Conservation (phyloP, 1,139 yeast genomes). For the Pichia sp. region DNA sequence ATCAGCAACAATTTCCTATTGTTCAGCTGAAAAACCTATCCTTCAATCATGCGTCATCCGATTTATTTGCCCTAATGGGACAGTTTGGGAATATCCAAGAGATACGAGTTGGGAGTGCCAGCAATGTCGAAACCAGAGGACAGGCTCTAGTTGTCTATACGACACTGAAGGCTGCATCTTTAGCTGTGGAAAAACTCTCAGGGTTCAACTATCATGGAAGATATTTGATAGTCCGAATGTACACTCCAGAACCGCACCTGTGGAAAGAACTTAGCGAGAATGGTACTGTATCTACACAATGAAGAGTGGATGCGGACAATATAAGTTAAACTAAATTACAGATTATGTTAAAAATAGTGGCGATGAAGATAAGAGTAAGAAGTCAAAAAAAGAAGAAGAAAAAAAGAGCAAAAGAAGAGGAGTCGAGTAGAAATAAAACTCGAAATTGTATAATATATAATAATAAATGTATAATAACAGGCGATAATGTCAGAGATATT, state of each 20-base stretch:
- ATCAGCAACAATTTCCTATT: constrained; percentile 42
- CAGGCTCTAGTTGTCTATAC: constrained; percentile 57
- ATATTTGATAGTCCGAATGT: constrained; percentile 50
- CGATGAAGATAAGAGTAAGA: background rate
- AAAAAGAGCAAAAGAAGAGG: background rate
- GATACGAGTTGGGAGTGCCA: constrained; percentile 46
- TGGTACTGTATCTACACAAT: background rate
- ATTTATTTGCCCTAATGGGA: constrained; percentile 52
- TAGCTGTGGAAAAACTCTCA: constrained; percentile 50
- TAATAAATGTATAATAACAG: background rate
- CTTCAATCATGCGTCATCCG: constrained; percentile 43
- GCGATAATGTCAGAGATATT: background rate
- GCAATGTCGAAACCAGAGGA: constrained; percentile 40
- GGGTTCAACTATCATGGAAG: constrained; percentile 61
- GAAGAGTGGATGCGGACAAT: background rate
- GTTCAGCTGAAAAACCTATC: constrained; percentile 59
- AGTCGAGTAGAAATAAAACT: background rate
- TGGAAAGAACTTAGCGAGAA: constrained; percentile 4
- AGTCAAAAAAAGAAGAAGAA: background rate
- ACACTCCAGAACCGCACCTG: constrained; percentile 11
- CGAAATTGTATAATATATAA: background rate
- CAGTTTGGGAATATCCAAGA: constrained; percentile 56
- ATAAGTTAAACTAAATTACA: background rate
- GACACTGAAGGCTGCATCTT: constrained; percentile 43
- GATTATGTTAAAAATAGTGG: background rate